A percentile compares a stretch with the other conserved stretches of the same genome.
These are phyloP conservation scores for Polytrichum formosum DNA, from an alignment of 225 moss, liverwort and hornwort species.

Conservation along the genomic window DNA sequence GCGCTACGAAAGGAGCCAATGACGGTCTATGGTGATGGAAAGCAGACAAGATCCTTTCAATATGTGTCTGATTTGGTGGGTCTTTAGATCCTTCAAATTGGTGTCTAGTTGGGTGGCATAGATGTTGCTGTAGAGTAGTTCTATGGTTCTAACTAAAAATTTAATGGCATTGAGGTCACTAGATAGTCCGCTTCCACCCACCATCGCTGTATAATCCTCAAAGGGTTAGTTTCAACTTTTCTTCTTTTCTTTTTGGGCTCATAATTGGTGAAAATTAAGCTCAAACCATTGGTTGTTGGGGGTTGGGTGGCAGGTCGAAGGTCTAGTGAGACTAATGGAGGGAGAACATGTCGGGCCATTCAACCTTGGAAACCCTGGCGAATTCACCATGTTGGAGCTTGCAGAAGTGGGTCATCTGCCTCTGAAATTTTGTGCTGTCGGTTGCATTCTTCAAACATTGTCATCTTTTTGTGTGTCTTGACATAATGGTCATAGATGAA, in stretches of 20 bases:
- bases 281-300: no score
- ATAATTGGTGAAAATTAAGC: no score
- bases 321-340: slow-evolving; percentile 53
- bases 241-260: no score
- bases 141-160: not conserved
- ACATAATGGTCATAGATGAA: no score
- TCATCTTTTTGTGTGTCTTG: no score
- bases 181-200: no score
- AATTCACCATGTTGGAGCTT: slow-evolving; percentile 58
- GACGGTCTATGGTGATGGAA: slow-evolving; percentile 33
- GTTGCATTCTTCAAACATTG: no score
- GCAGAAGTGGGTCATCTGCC: slow-evolving; percentile 26
- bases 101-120: not conserved
- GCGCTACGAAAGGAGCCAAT: slow-evolving; percentile 36
- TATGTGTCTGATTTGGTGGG: slow-evolving; percentile 31
- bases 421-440: no score
- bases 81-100: not conserved
- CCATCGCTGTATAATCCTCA: no score
- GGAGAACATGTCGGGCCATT: slow-evolving; percentile 57
- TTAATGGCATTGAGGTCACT: no score
- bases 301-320: slow-evolving; percentile 34
- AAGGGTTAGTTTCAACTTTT: no score
- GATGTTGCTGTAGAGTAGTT: not conserved
- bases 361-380: slow-evolving; percentile 57
- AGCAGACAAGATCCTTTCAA: slow-evolving; percentile 34